phyloP scores from a whole-genome alignment of 176 grass and related monocot species.

The Carex littledalei region DNA sequence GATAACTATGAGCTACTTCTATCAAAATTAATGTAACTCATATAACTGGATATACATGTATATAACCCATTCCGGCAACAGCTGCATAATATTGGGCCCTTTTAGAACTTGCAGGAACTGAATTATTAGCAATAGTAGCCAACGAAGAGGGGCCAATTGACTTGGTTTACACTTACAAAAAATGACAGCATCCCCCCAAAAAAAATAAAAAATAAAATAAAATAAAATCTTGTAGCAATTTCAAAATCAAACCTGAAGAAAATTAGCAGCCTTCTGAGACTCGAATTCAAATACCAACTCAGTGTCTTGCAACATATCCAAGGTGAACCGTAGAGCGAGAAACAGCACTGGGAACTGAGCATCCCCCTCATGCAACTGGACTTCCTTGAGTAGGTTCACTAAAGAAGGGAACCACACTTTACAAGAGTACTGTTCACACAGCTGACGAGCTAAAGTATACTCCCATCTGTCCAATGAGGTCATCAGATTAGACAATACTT shows the following conservation, averaged over 20 bases:
- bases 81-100: not conserved
- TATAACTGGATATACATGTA: not conserved
- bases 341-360: conserved; percentile 34
- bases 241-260: conserved; percentile 53
- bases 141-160: not conserved
- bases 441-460: conserved; percentile 54
- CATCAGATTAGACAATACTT: conserved; percentile 15
- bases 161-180: not conserved
- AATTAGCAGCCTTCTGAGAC: conserved; percentile 42
- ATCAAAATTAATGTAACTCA: not conserved
- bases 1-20: not conserved
- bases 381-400: conserved; percentile 60
- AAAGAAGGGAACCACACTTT: conserved; percentile 92
- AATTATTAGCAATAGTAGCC: not conserved
- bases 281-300: conserved; percentile 72
- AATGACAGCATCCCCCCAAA: not conserved
- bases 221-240: not conserved
- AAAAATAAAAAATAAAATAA: not conserved
- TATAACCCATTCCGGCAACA: not conserved
- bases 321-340: conserved; percentile 53
- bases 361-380: conserved; percentile 41
- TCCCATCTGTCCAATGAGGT: conserved; percentile 60
- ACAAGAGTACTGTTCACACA: conserved; percentile 61
- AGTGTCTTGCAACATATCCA: conserved; percentile 75
- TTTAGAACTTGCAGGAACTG: not conserved